These are phyloP conservation scores for Venturia asperata DNA, from an alignment of 2,329 filamentous ascomycete species.

Conservation along the genomic window DNA sequence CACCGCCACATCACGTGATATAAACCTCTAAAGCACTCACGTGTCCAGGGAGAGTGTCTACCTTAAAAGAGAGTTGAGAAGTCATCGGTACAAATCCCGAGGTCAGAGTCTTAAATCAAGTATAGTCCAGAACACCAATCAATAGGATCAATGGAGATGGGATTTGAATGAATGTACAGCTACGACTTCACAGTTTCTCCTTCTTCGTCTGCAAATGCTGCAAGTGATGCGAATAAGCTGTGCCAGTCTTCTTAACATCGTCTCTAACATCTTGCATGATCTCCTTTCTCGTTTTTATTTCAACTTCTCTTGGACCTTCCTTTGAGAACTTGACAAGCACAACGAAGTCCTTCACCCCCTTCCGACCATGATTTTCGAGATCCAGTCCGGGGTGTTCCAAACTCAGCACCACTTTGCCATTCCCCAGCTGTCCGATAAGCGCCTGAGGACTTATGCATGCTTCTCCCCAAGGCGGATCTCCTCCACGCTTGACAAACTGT, in stretches of 20 bases:
- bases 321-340: constrained; percentile 51
- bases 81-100: no score
- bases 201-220: constrained; percentile 15
- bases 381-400: constrained; percentile 51
- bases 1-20: background rate
- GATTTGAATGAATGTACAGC: background rate
- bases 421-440: constrained; percentile 36
- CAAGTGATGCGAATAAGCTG: constrained; percentile 12
- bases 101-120: no score
- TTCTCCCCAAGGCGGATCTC: constrained; percentile 37
- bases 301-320: constrained; percentile 50
- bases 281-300: constrained; percentile 40
- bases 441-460: constrained; percentile 39
- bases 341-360: constrained; percentile 48
- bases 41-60: no score
- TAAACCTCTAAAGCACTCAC: no score
- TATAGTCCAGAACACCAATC: no score
- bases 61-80: no score
- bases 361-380: constrained; percentile 42
- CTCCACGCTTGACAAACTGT: constrained; percentile 42
- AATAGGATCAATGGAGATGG: background rate
- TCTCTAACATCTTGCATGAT: constrained; percentile 5
- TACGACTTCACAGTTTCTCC: constrained; percentile 3
- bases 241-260: constrained; percentile 10
- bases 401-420: constrained; percentile 46